phyloP scores from a whole-genome alignment of 345 rosid species.

The Toxicodendron radicans region DNA sequence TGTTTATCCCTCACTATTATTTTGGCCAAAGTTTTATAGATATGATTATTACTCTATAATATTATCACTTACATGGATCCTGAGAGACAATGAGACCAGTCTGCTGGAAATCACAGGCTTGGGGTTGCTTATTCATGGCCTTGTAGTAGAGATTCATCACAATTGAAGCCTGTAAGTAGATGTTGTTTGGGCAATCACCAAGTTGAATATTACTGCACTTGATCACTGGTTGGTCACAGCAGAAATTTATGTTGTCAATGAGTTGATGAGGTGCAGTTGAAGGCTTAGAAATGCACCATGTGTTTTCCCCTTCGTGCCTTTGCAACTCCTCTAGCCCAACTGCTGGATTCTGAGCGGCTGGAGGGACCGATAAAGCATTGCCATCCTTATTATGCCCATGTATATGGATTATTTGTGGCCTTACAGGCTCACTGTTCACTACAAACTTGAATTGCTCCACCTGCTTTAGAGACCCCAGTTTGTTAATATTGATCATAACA shows the following conservation, averaged over 20 bases:
- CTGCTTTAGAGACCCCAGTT: not conserved
- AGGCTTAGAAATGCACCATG: constrained; percentile 37
- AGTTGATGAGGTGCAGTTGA: constrained; percentile 22
- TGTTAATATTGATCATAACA: too few species aligned
- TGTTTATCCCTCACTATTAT: too few species aligned
- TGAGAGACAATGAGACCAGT: constrained; percentile 16
- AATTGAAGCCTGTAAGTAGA: constrained; percentile 30
- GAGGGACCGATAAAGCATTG: not conserved
- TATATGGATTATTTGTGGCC: not conserved
- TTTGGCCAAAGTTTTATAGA: too few species aligned
- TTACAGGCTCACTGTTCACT: not conserved
- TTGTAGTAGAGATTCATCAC: constrained; percentile 42
- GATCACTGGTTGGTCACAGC: constrained; percentile 27
- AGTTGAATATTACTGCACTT: constrained; percentile 35
- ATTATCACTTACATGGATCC: not conserved
- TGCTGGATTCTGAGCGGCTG: not conserved
- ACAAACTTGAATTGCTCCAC: not conserved
- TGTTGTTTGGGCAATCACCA: constrained; percentile 32
- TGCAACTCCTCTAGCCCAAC: not conserved
- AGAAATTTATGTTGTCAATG: constrained; percentile 32
- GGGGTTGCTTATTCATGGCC: constrained; percentile 21
- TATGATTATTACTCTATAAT: too few species aligned
- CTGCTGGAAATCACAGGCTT: constrained; percentile 36
- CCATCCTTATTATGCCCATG: not conserved
- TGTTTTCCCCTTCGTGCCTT: not conserved